Base-by-base conservation (phyloP, 768 basidiomycete species). In the Heimioporus sp. region DNA sequence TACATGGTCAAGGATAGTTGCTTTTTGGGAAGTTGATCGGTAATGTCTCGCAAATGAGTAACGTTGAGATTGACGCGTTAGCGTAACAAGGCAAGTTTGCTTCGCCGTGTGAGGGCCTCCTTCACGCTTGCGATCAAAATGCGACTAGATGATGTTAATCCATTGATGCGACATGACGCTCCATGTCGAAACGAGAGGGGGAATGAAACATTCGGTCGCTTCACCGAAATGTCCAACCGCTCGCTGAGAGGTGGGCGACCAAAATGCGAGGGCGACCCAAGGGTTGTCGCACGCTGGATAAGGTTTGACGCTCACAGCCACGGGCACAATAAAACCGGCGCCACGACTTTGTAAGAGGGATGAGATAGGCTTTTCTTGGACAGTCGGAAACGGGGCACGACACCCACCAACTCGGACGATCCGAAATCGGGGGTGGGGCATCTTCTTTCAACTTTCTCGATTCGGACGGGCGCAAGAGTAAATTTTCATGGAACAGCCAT, bases 371-470 rank as follows among this genome's bases (percentile, higher is more conserved):
- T 44, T 24, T 52, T 59, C 52, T 51, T 49, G 54, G 63, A 35
- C 66, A 49, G 38, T 30, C 32, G 48, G 51, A 43, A 24, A 51
- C 59, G 32, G 39, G 43, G 49, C 30, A 36, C 39, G 48, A 47
- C 46, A 41, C 51, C 16, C 5, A 38, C 43, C 31, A 39, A 24
- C 51, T 43, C 20, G 53, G 48, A 50, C 42, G 56, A 53, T 49
- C 53, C 56, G 58, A 54, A 52, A 65, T 42, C 53, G 62, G 64
- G 51, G 38, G 35, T 45, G 15, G 10, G 34, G 24, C 24, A 21
- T 32, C 51, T 45, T 60, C 67, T 67, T 69, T 69, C 55, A 69
- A 24, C 44, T 67, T 67, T 51, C 66, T 69, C 9, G 44, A 67
- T 67, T 67, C 37, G 60, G 65, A 49, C 34, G 48, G 57, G 66